Evolutionary conservation across 768 basidiomycete genomes (phyloP).

Genomic region (Dendrothele bispora): DNA sequence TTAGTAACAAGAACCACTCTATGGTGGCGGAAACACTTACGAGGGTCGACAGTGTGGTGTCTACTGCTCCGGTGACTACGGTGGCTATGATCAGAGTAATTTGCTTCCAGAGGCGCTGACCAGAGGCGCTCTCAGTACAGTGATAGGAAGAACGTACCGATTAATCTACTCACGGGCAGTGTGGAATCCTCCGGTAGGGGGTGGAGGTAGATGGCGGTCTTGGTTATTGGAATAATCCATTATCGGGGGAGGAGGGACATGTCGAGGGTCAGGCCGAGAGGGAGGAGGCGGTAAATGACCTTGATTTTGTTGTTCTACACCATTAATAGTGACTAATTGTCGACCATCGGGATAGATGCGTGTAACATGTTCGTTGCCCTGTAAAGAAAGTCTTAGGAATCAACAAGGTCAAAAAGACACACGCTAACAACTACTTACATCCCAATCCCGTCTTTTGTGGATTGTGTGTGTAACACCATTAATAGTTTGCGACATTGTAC

Average conservation of each 20-base stretch:
- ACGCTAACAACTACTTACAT: conserved; percentile 43
- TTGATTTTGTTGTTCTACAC: conserved; percentile 46
- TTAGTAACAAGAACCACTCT: no score
- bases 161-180: background rate
- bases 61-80: no score
- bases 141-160: background rate
- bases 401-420: background rate
- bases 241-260: background rate
- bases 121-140: background rate
- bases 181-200: background rate
- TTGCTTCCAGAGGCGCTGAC: background rate
- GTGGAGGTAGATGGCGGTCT: background rate
- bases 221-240: background rate
- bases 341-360: conserved; percentile 67
- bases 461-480: conserved; percentile 71
- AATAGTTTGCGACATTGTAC: conserved; percentile 52
- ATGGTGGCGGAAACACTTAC: no score
- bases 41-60: no score
- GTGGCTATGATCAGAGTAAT: no score
- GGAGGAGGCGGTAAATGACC: conserved; percentile 25
- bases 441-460: conserved; percentile 51
- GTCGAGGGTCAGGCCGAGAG: background rate
- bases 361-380: conserved; percentile 79
- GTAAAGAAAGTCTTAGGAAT: conserved; percentile 11
- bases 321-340: conserved; percentile 67